These are phyloP conservation scores for Cordyceps javanica DNA, from an alignment of 2,329 filamentous ascomycete species.

Conservation along the genomic window DNA sequence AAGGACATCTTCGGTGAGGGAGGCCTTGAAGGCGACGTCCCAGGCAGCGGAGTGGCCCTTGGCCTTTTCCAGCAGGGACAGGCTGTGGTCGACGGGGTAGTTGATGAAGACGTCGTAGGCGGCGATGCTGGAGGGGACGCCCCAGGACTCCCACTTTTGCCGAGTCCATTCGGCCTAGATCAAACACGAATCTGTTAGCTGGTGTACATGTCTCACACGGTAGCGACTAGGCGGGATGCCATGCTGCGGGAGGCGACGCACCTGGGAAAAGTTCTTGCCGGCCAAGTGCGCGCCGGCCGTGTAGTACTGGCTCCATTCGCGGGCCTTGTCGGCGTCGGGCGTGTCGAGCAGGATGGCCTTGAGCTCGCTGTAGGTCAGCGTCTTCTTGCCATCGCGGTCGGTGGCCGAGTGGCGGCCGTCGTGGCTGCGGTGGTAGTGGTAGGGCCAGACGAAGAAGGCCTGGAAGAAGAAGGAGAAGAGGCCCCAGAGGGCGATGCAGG, in stretches of 20 bases:
- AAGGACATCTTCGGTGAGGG: slow-evolving; percentile 76
- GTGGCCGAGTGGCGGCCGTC: slow-evolving; percentile 24
- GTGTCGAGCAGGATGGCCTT: slow-evolving; percentile 51
- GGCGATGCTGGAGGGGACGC: slow-evolving; percentile 56
- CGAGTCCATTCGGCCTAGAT: slow-evolving; percentile 64
- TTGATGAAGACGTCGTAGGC: slow-evolving; percentile 75
- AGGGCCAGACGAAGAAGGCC: slow-evolving; percentile 36
- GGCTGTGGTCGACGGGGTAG: slow-evolving; percentile 64
- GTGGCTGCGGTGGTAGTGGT: slow-evolving; percentile 27
- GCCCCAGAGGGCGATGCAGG: slow-evolving; percentile 47
- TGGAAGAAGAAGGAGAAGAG: slow-evolving; percentile 44
- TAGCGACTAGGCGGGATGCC: no score
- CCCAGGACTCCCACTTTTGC: slow-evolving; percentile 67
- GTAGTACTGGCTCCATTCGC: slow-evolving; percentile 74
- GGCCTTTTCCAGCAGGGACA: slow-evolving; percentile 56
- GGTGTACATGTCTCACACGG: no score
- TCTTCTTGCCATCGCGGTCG: slow-evolving; percentile 22
- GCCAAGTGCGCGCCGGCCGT: slow-evolving; percentile 70
- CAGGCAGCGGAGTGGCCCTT: slow-evolving; percentile 36
- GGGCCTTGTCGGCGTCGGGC: slow-evolving; percentile 48
- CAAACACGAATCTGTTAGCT: slow-evolving; percentile 12
- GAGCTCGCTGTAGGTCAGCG: slow-evolving; percentile 42
- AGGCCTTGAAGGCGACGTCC: slow-evolving; percentile 70
- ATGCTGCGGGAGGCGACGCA: slow-evolving; percentile 18
- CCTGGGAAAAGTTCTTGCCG: slow-evolving; percentile 70